These are phyloP conservation scores for Goffeauzyma gilvescens DNA, from an alignment of 768 basidiomycete genomes.

Conservation along the genomic window DNA sequence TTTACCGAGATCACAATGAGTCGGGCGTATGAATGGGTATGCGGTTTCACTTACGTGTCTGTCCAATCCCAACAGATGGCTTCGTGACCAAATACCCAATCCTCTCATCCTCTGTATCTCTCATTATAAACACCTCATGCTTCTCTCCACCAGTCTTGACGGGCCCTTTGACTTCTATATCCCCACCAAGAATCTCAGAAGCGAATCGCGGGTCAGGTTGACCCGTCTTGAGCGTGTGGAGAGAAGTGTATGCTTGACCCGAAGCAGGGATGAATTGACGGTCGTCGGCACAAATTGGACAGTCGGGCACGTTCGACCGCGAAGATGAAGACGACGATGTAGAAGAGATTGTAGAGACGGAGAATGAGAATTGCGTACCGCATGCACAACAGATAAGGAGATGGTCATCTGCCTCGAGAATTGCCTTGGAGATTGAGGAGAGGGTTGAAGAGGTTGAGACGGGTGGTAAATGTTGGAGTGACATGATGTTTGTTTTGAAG, in stretches of 20 bases:
- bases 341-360: not conserved
- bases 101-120: conserved; percentile 21
- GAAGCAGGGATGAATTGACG: conserved; percentile 22
- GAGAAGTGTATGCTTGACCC: conserved; percentile 25
- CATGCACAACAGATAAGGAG: conserved; percentile 28
- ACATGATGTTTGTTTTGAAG: no score
- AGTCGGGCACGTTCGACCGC: no score
- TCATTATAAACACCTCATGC: conserved; percentile 14
- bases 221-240: conserved; percentile 20
- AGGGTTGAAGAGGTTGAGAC: no score
- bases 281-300: conserved; percentile 11
- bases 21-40: no score
- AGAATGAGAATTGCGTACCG: conserved; percentile 27
- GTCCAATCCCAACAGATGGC: conserved; percentile 26
- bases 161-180: no score
- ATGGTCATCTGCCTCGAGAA: no score
- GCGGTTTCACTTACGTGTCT: conserved; percentile 26
- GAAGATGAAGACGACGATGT: no score
- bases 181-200: no score
- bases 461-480: no score
- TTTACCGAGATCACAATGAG: no score
- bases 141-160: not conserved
- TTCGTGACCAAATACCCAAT: conserved; percentile 19
- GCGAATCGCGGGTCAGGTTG: no score
- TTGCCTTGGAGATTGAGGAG: no score